Evolutionary conservation across 2,329 filamentous ascomycete genomes (phyloP).

Genomic region (Hypomyces rosellus): DNA sequence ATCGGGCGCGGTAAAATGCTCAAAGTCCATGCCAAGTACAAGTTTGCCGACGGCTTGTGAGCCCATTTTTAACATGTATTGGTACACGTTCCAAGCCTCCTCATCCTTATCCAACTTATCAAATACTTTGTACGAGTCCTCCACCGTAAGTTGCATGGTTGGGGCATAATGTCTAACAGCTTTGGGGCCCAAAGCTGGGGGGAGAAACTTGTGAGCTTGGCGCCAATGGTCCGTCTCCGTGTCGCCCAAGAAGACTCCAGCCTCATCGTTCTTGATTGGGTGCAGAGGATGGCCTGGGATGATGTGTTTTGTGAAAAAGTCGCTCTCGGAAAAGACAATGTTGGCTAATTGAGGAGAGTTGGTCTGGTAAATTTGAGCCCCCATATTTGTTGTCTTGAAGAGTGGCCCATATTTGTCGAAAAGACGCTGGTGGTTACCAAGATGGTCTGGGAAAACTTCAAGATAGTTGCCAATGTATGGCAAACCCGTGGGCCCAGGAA

Average conservation of each 20-base stretch:
- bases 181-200: slow-evolving; percentile 52
- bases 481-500: slow-evolving; percentile 44
- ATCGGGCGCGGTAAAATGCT: slow-evolving; percentile 38
- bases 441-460: slow-evolving; percentile 50
- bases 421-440: slow-evolving; percentile 50
- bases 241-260: slow-evolving; percentile 42
- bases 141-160: slow-evolving; percentile 49
- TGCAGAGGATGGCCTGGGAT: slow-evolving; percentile 42
- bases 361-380: slow-evolving; percentile 42
- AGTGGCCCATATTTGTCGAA: slow-evolving; percentile 48
- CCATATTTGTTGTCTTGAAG: slow-evolving; percentile 47
- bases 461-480: slow-evolving; percentile 48
- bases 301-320: slow-evolving; percentile 49
- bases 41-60: slow-evolving; percentile 40
- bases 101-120: slow-evolving; percentile 43
- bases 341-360: slow-evolving; percentile 42
- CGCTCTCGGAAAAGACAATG: slow-evolving; percentile 41
- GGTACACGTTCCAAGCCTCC: slow-evolving; percentile 43
- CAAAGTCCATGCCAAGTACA: slow-evolving; percentile 39
- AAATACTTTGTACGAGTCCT: slow-evolving; percentile 44
- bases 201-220: slow-evolving; percentile 54
- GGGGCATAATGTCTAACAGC: slow-evolving; percentile 56
- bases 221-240: slow-evolving; percentile 45
- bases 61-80: slow-evolving; percentile 44
- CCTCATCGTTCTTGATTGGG: slow-evolving; percentile 35